Evolutionary conservation across 2,329 filamentous ascomycete genomes (phyloP).

Genomic region (Tolypocladium inflatum): DNA sequence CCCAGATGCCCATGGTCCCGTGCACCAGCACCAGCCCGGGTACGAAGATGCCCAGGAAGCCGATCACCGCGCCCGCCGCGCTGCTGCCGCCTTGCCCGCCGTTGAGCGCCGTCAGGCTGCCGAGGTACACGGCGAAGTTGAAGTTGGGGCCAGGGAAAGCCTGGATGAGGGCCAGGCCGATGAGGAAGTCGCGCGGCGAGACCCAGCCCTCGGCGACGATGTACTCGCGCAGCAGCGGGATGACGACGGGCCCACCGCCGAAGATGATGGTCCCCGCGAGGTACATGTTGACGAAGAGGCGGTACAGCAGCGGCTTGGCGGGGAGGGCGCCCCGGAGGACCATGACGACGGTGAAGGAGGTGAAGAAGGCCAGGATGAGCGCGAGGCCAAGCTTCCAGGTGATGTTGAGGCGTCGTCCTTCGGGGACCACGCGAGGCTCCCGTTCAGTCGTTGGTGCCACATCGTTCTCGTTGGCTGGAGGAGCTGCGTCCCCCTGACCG

Average conservation of each 20-base stretch:
- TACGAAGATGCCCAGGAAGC: too few relatives aligned
- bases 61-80: too few relatives aligned
- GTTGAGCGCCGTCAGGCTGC: slow-evolving; percentile 35
- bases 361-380: slow-evolving; percentile 40
- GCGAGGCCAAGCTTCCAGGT: slow-evolving; percentile 33
- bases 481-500: neutral
- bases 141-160: slow-evolving; percentile 47
- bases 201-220: slow-evolving; percentile 64
- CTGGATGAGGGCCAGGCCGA: slow-evolving; percentile 63
- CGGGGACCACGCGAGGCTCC: too few relatives aligned
- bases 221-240: slow-evolving; percentile 51
- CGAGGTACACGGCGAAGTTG: slow-evolving; percentile 49
- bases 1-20: too few relatives aligned
- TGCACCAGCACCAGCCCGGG: too few relatives aligned
- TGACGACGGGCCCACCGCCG: slow-evolving; percentile 55
- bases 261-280: slow-evolving; percentile 63
- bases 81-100: slow-evolving; percentile 9
- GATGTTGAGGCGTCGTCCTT: slow-evolving; percentile 14
- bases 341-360: slow-evolving; percentile 47
- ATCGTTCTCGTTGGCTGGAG: slow-evolving; percentile 8
- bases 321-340: slow-evolving; percentile 33
- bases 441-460: slow-evolving; percentile 16
- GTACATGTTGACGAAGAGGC: slow-evolving; percentile 64
- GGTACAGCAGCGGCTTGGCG: slow-evolving; percentile 36
- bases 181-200: slow-evolving; percentile 58